A percentile compares a stretch with the other conserved stretches of the same genome.
phyloP scores from a whole-genome alignment of 192 early-diverging fungal genomes.

The Backusella sp. region DNA sequence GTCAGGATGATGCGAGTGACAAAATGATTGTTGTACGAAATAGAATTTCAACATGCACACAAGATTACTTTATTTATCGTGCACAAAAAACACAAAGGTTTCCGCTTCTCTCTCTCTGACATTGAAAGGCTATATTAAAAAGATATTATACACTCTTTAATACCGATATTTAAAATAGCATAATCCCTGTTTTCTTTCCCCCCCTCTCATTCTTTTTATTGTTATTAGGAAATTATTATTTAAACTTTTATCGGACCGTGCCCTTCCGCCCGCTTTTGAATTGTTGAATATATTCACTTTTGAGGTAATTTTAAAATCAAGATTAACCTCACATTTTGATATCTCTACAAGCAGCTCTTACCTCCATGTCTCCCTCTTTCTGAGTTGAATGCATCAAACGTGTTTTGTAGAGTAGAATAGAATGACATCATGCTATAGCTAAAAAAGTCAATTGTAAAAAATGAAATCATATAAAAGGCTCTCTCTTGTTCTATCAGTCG shows the following conservation, averaged over 20 bases:
- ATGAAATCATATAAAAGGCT: neutral
- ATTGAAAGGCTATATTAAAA: neutral
- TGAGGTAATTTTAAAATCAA: neutral
- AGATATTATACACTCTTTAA: neutral
- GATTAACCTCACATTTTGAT: no score
- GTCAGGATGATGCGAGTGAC: slow-evolving; percentile 7
- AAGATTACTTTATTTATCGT: neutral
- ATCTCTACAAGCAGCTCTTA: neutral
- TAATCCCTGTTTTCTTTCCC: neutral
- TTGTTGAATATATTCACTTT: neutral
- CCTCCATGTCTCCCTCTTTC: neutral
- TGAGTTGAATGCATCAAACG: neutral
- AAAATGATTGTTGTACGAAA: neutral
- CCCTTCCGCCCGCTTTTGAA: neutral
- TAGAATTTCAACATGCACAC: neutral
- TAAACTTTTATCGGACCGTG: neutral
- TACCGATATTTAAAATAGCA: neutral
- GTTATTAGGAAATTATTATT: neutral
- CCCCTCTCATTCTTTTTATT: neutral
- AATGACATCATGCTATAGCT: neutral
- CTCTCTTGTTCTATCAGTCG: neutral
- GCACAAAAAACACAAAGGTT: neutral
- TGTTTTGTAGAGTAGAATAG: neutral
- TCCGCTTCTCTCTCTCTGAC: neutral
- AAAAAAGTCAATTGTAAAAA: neutral